phyloP scores from a whole-genome alignment of 2,329 filamentous ascomycete genomes.

The Xylaria hypoxylon region DNA sequence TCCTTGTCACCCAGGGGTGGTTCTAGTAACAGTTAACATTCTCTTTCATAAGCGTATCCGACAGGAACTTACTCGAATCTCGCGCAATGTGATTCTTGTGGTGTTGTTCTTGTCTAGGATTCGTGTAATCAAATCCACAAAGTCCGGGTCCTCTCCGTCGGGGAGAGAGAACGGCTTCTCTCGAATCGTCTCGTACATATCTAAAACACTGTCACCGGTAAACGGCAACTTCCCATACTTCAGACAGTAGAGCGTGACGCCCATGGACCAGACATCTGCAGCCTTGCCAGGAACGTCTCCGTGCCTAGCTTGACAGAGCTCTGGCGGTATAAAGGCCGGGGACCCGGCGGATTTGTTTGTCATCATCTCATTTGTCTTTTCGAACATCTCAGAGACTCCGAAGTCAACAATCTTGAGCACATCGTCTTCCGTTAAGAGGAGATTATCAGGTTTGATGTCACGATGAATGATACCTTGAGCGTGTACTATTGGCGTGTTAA shows the following conservation, averaged over 20 bases:
- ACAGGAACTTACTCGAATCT: slow-evolving; percentile 75
- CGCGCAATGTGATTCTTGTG: slow-evolving; percentile 84
- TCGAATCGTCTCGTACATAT: slow-evolving; percentile 90
- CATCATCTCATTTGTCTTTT: slow-evolving; percentile 85
- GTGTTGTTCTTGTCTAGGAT: slow-evolving; percentile 87
- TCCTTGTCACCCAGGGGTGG: slow-evolving; percentile 92
- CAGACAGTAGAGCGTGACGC: slow-evolving; percentile 91
- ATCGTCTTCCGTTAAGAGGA: slow-evolving; percentile 88
- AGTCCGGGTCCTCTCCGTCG: slow-evolving; percentile 71
- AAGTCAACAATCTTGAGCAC: slow-evolving; percentile 98
- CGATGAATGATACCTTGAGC: slow-evolving; percentile 94
- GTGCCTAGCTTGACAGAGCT: slow-evolving; percentile 88
- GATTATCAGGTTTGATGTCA: slow-evolving; percentile 98
- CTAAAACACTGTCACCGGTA: slow-evolving; percentile 79
- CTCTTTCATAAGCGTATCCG: neutral
- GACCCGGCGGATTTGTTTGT: slow-evolving; percentile 94
- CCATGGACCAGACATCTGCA: slow-evolving; percentile 99
- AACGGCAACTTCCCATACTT: slow-evolving; percentile 92
- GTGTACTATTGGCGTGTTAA: slow-evolving; percentile 71
- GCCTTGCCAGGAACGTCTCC: slow-evolving; percentile 89
- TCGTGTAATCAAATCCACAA: slow-evolving; percentile 78
- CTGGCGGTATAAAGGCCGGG: slow-evolving; percentile 92
- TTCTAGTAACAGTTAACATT: slow-evolving; percentile 64
- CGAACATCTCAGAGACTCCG: slow-evolving; percentile 99
- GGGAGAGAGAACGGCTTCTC: slow-evolving; percentile 73